Evolutionary conservation across 306 rosid genomes (phyloP).

Genomic region (Pueraria montana): DNA sequence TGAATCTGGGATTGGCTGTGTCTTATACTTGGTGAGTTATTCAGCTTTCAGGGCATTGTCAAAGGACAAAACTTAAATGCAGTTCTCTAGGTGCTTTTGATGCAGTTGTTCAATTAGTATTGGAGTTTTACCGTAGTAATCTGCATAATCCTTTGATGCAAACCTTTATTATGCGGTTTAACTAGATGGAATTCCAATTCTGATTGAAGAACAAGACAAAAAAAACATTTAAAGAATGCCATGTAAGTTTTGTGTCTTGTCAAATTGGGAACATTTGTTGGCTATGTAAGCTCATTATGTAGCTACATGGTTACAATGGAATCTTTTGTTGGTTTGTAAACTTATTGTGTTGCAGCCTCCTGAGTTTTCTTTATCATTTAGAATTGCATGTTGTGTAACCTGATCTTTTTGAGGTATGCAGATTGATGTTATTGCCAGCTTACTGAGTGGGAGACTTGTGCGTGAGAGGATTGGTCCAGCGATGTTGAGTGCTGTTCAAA

Average conservation of each 20-base stretch:
- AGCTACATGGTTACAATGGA: neutral
- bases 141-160: neutral
- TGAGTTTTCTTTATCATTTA: constrained; percentile 30
- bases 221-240: neutral
- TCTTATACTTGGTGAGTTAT: constrained; percentile 86
- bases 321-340: constrained; percentile 1
- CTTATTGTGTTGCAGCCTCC: neutral
- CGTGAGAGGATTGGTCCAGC: constrained; percentile 99
- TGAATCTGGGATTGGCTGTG: constrained; percentile 96
- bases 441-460: constrained; percentile 93
- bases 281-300: constrained; percentile 11
- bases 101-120: neutral
- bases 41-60: constrained; percentile 20
- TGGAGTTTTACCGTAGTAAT: neutral
- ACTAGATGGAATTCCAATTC: neutral
- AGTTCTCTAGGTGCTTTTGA: neutral
- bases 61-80: neutral
- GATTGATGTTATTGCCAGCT: constrained; percentile 98
- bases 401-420: constrained; percentile 50
- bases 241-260: neutral
- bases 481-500: constrained; percentile 98
- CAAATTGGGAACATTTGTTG: constrained; percentile 27
- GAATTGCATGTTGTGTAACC: constrained; percentile 31
- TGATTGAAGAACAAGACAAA: neutral
- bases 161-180: neutral